Evolutionary conservation across 192 early-diverging fungal genomes (phyloP).

Genomic region (Gryganskiella cystojenkinii): DNA sequence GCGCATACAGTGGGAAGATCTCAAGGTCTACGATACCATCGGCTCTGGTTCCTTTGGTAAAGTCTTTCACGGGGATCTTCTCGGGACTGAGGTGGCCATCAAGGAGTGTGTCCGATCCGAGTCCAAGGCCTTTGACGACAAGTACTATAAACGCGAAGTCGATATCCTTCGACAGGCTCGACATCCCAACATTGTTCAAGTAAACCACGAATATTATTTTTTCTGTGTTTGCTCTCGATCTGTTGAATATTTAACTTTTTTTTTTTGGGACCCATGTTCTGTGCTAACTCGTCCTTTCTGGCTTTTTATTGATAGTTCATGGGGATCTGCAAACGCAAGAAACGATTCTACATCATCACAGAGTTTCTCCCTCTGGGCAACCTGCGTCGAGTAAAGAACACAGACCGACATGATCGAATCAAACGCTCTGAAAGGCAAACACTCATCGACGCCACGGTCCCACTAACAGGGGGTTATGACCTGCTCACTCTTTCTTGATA

Average conservation of each 20-base stretch:
- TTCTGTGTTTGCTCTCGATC: neutral
- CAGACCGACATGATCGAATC: no score
- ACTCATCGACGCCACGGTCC: neutral
- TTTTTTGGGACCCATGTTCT: no score
- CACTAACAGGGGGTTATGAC: neutral
- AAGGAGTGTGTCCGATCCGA: conserved; percentile 48
- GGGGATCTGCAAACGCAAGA: conserved; percentile 50
- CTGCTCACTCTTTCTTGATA: neutral
- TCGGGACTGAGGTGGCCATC: conserved; percentile 49
- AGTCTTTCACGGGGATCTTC: conserved; percentile 46
- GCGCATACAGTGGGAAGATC: conserved; percentile 49
- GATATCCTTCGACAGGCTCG: conserved; percentile 40
- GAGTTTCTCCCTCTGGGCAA: conserved; percentile 49
- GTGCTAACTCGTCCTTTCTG: no score
- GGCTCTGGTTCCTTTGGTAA: conserved; percentile 48
- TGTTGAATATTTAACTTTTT: neutral
- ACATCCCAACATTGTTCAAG: conserved; percentile 52
- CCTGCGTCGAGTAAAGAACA: conserved; percentile 33
- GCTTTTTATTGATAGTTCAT: conserved; percentile 29
- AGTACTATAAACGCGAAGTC: conserved; percentile 50
- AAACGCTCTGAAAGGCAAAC: no score
- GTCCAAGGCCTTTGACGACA: conserved; percentile 50
- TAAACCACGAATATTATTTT: neutral
- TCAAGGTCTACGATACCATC: conserved; percentile 39
- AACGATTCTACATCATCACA: conserved; percentile 46